A percentile compares a stretch with the other conserved stretches of the same genome.
Evolutionary conservation across 768 basidiomycete genomes (phyloP).

Genomic region (Lanmaoa rubissima): DNA sequence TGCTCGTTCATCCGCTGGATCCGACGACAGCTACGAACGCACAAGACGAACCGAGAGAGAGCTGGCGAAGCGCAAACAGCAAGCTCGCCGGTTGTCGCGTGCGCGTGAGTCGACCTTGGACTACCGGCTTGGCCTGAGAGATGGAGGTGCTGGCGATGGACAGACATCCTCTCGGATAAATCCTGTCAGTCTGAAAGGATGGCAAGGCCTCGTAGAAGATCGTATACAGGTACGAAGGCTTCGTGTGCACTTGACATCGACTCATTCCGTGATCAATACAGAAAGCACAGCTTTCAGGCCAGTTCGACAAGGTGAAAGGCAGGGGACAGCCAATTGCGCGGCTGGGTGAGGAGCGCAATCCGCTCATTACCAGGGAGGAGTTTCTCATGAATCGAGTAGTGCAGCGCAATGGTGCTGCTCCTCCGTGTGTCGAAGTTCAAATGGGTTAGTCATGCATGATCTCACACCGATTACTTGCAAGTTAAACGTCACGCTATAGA

Average conservation of each 20-base stretch:
- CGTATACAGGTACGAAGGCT: slow-evolving; percentile 63
- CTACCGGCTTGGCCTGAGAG: slow-evolving; percentile 62
- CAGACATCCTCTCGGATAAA: slow-evolving; percentile 38
- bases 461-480: neutral
- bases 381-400: slow-evolving; percentile 86
- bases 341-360: slow-evolving; percentile 50
- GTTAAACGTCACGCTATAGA: slow-evolving; percentile 39
- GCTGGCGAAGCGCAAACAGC: slow-evolving; percentile 47
- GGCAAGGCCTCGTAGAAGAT: slow-evolving; percentile 74
- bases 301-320: slow-evolving; percentile 72
- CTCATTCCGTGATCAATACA: slow-evolving; percentile 24
- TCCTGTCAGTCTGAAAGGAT: slow-evolving; percentile 68
- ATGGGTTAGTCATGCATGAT: slow-evolving; percentile 43
- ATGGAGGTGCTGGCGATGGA: slow-evolving; percentile 4
- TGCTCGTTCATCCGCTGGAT: slow-evolving; percentile 11
- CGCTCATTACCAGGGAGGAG: slow-evolving; percentile 72
- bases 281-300: slow-evolving; percentile 65
- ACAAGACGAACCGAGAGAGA: slow-evolving; percentile 47
- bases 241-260: neutral
- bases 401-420: slow-evolving; percentile 76
- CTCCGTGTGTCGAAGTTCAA: slow-evolving; percentile 86
- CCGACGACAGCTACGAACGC: slow-evolving; percentile 35
- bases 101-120: slow-evolving; percentile 77
- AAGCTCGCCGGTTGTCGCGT: slow-evolving; percentile 53
- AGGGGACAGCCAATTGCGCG: slow-evolving; percentile 51